These are phyloP conservation scores for Pisolithus orientalis DNA, from an alignment of 768 basidiomycete genomes.

Conservation along the genomic window DNA sequence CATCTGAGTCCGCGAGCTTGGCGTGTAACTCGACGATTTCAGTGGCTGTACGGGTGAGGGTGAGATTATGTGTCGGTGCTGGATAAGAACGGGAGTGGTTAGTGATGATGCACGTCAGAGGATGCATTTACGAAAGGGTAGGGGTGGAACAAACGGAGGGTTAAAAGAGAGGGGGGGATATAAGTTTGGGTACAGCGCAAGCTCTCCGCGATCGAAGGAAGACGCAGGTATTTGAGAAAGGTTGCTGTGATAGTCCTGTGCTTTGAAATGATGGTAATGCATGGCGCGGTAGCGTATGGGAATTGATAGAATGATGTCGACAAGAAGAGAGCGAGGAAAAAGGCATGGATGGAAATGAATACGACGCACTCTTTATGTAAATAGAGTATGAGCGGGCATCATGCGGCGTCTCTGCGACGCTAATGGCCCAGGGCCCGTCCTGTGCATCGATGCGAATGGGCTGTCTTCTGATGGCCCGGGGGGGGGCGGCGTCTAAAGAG, in stretches of 20 bases:
- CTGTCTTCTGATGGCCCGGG: slow-evolving; percentile 37
- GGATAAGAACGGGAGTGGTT: slow-evolving; percentile 24
- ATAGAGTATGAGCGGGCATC: slow-evolving; percentile 65
- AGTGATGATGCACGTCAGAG: slow-evolving; percentile 15
- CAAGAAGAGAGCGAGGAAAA: slow-evolving; percentile 13
- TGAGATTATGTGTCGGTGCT: slow-evolving; percentile 89
- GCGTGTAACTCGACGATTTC: slow-evolving; percentile 80
- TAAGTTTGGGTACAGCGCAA: slow-evolving; percentile 5
- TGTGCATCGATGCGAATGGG: slow-evolving; percentile 63
- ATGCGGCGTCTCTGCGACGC: slow-evolving; percentile 80
- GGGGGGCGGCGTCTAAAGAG: slow-evolving; percentile 36
- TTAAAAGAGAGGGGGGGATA: not conserved
- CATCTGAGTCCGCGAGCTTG: slow-evolving; percentile 65
- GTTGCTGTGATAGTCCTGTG: slow-evolving; percentile 7
- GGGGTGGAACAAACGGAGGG: slow-evolving; percentile 6
- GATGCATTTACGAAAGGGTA: slow-evolving; percentile 11
- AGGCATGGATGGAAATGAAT: slow-evolving; percentile 18
- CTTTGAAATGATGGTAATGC: slow-evolving; percentile 14
- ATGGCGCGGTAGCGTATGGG: too few species aligned
- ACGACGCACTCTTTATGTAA: slow-evolving; percentile 80
- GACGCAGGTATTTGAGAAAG: slow-evolving; percentile 17
- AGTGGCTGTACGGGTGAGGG: slow-evolving; percentile 68
- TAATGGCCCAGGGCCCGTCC: slow-evolving; percentile 83
- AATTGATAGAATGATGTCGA: not conserved
- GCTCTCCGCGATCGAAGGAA: slow-evolving; percentile 7